Conservation (phyloP, 2,329 filamentous ascomycete genomes). For the Colletotrichum sp. region DNA sequence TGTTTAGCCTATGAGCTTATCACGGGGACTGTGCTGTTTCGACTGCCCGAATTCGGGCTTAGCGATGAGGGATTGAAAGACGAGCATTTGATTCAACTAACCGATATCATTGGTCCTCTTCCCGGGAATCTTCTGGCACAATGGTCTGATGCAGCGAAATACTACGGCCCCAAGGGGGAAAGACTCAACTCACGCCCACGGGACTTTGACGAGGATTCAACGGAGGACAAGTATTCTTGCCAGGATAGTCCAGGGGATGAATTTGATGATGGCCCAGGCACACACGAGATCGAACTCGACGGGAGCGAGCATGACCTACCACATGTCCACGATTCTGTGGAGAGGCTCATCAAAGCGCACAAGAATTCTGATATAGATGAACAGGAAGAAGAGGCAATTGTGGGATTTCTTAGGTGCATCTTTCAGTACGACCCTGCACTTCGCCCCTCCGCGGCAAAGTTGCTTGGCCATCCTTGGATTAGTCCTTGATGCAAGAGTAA, state of each 20-base stretch:
- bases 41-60: background rate
- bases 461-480: background rate
- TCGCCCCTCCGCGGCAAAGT: background rate
- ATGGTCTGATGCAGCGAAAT: conserved; percentile 13
- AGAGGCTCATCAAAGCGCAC: background rate
- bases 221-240: background rate
- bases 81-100: conserved; percentile 20
- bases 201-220: background rate
- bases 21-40: conserved; percentile 18
- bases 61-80: conserved; percentile 10
- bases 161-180: conserved; percentile 10
- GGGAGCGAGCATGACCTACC: background rate
- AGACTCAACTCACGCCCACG: background rate
- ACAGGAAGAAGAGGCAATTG: background rate
- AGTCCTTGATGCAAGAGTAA: background rate
- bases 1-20: conserved; percentile 24
- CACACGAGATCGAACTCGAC: background rate
- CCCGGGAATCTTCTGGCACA: conserved; percentile 13
- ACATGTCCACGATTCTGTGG: background rate
- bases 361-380: background rate
- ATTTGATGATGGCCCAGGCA: background rate
- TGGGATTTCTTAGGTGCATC: background rate
- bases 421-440: background rate
- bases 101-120: conserved; percentile 19
- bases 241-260: background rate